Percentiles rank a stretch among this genome's conserved stretches.
These are phyloP conservation scores for Allantophomopsis lycopodina DNA, from an alignment of 2,329 filamentous ascomycete species.

Conservation along the genomic window DNA sequence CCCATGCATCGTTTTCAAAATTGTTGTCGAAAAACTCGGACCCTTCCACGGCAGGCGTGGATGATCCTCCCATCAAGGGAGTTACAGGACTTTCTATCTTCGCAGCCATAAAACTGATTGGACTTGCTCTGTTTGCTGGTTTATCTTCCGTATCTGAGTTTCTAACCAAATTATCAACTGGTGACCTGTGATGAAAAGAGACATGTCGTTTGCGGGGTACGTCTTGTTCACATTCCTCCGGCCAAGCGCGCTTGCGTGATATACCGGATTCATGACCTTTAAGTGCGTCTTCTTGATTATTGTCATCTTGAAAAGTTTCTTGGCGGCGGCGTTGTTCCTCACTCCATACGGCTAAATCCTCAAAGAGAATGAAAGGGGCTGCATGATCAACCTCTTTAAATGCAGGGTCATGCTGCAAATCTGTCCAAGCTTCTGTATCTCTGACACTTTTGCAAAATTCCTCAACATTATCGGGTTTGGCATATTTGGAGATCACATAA, in stretches of 20 bases:
- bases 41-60: slow-evolving; percentile 9
- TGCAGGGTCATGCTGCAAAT: slow-evolving; percentile 27
- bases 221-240: slow-evolving; percentile 5
- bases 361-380: slow-evolving; percentile 11
- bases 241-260: slow-evolving; percentile 12
- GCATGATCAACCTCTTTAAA: slow-evolving; percentile 18
- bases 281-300: background rate
- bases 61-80: slow-evolving; percentile 6
- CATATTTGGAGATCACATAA: slow-evolving; percentile 29
- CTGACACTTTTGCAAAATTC: slow-evolving; percentile 28
- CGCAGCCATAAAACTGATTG: background rate
- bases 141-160: background rate
- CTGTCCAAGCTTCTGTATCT: slow-evolving; percentile 24
- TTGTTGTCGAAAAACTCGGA: no score
- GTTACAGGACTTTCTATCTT: slow-evolving; percentile 4
- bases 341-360: slow-evolving; percentile 12
- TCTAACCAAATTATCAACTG: background rate
- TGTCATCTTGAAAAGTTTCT: slow-evolving; percentile 5
- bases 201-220: background rate
- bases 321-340: background rate
- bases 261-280: background rate
- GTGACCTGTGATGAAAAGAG: background rate
- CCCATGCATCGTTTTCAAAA: slow-evolving; percentile 16
- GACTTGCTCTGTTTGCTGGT: no score
- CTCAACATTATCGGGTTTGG: slow-evolving; percentile 26